These are phyloP conservation scores for Candida saitoana DNA, from an alignment of 805 yeast species.

Conservation along the genomic window DNA sequence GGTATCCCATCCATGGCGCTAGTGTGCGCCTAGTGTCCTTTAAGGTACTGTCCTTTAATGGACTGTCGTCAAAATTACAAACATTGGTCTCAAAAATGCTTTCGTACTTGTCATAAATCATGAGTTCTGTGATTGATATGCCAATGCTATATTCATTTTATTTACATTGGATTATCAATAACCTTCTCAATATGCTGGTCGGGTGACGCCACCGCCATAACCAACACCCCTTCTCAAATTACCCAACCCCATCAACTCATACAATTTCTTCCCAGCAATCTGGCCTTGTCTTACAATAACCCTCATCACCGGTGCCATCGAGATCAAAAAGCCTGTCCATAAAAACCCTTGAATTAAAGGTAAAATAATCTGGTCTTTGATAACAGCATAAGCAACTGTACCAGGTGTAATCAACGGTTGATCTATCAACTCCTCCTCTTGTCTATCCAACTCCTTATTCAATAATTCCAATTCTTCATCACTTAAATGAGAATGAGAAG, in stretches of 20 bases:
- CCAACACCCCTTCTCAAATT: constrained; percentile 2
- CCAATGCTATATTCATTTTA: too few species aligned
- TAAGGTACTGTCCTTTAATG: too few species aligned
- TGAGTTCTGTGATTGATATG: too few species aligned
- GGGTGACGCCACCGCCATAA: too few species aligned
- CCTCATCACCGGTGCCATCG: constrained; percentile 32
- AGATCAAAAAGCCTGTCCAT: constrained; percentile 40
- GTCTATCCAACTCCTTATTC: constrained; percentile 15
- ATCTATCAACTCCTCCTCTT: background rate
- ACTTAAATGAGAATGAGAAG: constrained; percentile 9
- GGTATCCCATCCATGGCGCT: too few species aligned
- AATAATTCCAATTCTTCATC: constrained; percentile 16
- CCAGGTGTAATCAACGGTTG: constrained; percentile 39
- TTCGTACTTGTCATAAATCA: too few species aligned
- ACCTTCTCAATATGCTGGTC: background rate
- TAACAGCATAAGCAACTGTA: constrained; percentile 44
- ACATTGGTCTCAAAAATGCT: too few species aligned
- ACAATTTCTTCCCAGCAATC: constrained; percentile 21
- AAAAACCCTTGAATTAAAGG: constrained; percentile 52
- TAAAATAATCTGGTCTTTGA: constrained; percentile 49
- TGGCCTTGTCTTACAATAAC: constrained; percentile 24
- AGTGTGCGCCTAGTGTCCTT: too few species aligned
- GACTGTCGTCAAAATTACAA: too few species aligned
- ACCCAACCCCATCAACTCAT: constrained; percentile 18
- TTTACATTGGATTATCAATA: too few species aligned